These are phyloP conservation scores for Tolypocladium tropicale DNA, from an alignment of 2,329 filamentous ascomycete species.

Conservation along the genomic window DNA sequence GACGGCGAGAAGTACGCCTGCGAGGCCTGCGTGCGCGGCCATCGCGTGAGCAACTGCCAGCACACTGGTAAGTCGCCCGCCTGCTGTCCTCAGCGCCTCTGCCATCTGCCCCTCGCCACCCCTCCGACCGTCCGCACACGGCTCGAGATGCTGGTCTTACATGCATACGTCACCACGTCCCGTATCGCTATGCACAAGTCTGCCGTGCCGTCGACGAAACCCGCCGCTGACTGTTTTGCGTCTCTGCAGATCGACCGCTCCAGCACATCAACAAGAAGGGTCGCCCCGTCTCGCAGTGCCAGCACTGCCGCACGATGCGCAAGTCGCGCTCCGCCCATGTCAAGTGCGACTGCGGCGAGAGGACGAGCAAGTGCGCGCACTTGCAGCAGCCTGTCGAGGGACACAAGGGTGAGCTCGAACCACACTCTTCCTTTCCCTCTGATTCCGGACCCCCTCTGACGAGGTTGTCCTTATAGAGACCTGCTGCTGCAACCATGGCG, in stretches of 20 bases:
- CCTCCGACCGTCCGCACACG: not conserved
- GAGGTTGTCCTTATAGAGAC: constrained; percentile 35
- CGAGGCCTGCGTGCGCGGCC: constrained; percentile 94
- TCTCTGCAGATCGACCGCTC: constrained; percentile 65
- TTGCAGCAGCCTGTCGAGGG: constrained; percentile 46
- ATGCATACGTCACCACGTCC: not conserved
- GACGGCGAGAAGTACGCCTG: constrained; percentile 97
- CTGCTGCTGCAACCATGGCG: constrained; percentile 62
- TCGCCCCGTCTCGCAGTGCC: constrained; percentile 92
- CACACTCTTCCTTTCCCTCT: constrained; percentile 2
- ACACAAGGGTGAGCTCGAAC: constrained; percentile 42
- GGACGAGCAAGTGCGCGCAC: constrained; percentile 62
- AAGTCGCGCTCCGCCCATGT: constrained; percentile 92
- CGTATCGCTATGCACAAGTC: not conserved
- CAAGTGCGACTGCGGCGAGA: constrained; percentile 95
- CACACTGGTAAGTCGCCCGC: constrained; percentile 65
- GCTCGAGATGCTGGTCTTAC: not conserved
- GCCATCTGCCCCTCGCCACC: not conserved
- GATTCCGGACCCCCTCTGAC: constrained; percentile 3
- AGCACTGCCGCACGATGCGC: constrained; percentile 90
- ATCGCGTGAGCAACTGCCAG: constrained; percentile 97
- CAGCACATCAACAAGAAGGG: constrained; percentile 97
- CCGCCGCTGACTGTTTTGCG: constrained; percentile 11
- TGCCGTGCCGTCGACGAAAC: not conserved
- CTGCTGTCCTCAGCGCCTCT: constrained; percentile 3